Percentiles rank a stretch among this genome's conserved stretches.
Evolutionary conservation across 306 rosid genomes (phyloP).

Genomic region (Clitoria ternatea): DNA sequence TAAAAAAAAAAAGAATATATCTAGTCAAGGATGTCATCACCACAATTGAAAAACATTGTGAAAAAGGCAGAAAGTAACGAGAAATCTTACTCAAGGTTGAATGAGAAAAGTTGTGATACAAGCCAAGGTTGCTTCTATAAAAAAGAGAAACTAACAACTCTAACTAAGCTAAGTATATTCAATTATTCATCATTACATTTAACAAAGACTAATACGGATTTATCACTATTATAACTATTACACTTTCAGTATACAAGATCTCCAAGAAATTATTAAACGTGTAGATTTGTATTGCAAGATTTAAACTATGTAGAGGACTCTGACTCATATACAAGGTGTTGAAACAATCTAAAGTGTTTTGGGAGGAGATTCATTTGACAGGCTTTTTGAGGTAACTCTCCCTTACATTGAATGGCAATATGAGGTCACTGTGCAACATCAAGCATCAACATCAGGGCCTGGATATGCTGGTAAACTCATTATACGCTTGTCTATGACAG

Average conservation of each 20-base stretch:
- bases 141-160: background rate
- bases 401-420: background rate
- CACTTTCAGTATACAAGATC: background rate
- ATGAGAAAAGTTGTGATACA: background rate
- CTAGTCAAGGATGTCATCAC: background rate
- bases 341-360: background rate
- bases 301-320: background rate
- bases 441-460: constrained; percentile 64
- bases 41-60: background rate
- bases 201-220: background rate
- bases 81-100: no score
- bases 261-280: background rate
- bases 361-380: background rate
- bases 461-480: constrained; percentile 98
- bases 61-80: no score
- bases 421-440: constrained; percentile 22
- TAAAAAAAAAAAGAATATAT: no score
- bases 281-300: background rate
- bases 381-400: background rate
- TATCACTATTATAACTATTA: background rate
- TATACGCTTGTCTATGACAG: constrained; percentile 76
- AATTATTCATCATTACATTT: constrained; percentile 7
- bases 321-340: constrained; percentile 6
- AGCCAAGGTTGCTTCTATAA: background rate
- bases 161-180: background rate